Conservation (phyloP, 352 stramenopile genomes). For the Phytophthora ohioensis region DNA sequence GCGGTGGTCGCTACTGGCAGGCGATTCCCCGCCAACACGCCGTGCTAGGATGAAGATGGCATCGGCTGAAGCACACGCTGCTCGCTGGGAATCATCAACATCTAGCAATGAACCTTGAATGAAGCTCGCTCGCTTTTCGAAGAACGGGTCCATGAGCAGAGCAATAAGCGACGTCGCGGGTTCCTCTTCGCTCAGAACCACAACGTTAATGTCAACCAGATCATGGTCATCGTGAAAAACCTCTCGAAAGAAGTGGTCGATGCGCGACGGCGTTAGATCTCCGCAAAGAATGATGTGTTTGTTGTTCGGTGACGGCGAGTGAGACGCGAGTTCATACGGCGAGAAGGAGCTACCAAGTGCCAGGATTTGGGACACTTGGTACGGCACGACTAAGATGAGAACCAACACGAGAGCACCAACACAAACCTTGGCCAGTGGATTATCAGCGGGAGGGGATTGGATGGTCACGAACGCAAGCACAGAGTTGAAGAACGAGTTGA, state of each 20-base stretch:
- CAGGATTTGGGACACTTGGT: slow-evolving; percentile 81
- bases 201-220: slow-evolving; percentile 80
- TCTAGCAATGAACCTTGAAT: slow-evolving; percentile 84
- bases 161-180: slow-evolving; percentile 75
- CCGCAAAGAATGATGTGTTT: slow-evolving; percentile 85
- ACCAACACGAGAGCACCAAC: slow-evolving; percentile 82
- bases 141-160: slow-evolving; percentile 88
- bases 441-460: slow-evolving; percentile 83
- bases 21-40: slow-evolving; percentile 66
- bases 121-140: slow-evolving; percentile 82
- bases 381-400: slow-evolving; percentile 84
- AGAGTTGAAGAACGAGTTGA: slow-evolving; percentile 89
- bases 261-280: slow-evolving; percentile 80
- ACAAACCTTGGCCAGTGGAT: slow-evolving; percentile 78
- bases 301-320: slow-evolving; percentile 60
- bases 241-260: slow-evolving; percentile 87
- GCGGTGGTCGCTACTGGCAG: slow-evolving; percentile 72
- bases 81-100: slow-evolving; percentile 75
- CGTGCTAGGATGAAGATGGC: slow-evolving; percentile 82
- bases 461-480: slow-evolving; percentile 88
- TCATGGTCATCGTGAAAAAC: slow-evolving; percentile 90
- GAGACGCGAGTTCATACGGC: slow-evolving; percentile 68
- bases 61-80: slow-evolving; percentile 63
- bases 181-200: slow-evolving; percentile 80
- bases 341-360: slow-evolving; percentile 81